Evolutionary conservation across 805 yeast species (phyloP), one percentile per base, ranked within the genome.

Genomic region (Ogataea pilisensis): DNA sequence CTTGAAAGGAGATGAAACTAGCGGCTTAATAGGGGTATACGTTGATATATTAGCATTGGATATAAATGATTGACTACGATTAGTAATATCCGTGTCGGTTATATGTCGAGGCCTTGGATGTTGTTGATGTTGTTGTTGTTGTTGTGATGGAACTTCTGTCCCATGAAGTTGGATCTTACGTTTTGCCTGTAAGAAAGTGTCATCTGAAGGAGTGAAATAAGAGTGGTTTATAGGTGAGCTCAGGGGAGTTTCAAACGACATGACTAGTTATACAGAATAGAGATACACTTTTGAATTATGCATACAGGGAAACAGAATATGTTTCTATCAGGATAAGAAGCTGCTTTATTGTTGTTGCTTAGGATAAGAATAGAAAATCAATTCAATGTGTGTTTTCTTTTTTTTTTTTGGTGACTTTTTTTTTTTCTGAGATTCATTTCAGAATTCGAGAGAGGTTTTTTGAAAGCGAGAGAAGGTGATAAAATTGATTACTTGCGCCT

Each of bases 1-100:
- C 43, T 55, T 56, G 45, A 62, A 58, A 2, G 68, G 66, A 3
- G 68, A 60, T 21, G 56, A 50, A 14, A 60, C 54, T 22, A 63
- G 48, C 18, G 65, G 60, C 38, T 57, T 62, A 29, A 60, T 50
- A 3, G 65, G 65, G 1, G 65, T 53, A 32, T 53, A 43, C 3
- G 57, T 43, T 3, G 53, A 35, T 2, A 54, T 43, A 17, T 44
- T 42, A 7, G 48, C 29, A 17, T 39, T 43, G 12, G 43, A 31
- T 7, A 44, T 40, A 4, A 45, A 29, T 7, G 45, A 35, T 2
- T 29, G 18, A 8, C 41, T 37, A 11, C 36, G 12, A 27, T 45
- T 8, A 4, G 22, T 22, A 42, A 16, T 28, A 39, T 25, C 37
- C 26, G 21, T 14, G 9, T 19, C 11, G 7, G 24, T 20, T 20